Evolutionary conservation across 106 monocot genomes (phyloP).

Genomic region (Dendrobium catenatum): DNA sequence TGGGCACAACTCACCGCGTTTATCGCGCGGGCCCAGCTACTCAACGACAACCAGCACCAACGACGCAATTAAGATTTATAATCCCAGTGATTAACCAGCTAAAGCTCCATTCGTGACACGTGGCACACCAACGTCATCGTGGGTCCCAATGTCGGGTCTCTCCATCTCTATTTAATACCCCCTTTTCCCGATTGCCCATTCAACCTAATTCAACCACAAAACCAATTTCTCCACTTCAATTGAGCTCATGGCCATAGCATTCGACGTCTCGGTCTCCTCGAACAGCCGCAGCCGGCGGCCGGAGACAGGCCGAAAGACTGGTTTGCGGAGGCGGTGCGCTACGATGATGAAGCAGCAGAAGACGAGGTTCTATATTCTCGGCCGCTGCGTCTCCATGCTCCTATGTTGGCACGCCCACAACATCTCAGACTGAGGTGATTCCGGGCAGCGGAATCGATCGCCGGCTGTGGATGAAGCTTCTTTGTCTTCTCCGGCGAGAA

Average conservation of each 20-base stretch:
- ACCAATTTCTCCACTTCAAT: neutral
- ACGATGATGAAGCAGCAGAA: conserved; percentile 77
- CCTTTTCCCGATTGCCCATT: neutral
- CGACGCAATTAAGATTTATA: neutral
- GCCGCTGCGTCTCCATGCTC: conserved; percentile 76
- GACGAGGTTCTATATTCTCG: conserved; percentile 81
- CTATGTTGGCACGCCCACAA: conserved; percentile 73
- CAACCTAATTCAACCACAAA: neutral
- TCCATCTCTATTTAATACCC: neutral
- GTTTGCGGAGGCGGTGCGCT: neutral
- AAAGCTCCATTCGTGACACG: neutral
- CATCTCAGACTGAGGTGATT: neutral
- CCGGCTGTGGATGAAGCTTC: neutral
- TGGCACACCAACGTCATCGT: neutral
- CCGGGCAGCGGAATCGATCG: neutral
- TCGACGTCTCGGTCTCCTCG: neutral
- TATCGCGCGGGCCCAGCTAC: neutral
- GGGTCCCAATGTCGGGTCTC: neutral
- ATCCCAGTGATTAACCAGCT: neutral
- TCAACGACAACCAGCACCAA: neutral
- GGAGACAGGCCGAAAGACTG: neutral
- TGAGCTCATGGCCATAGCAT: neutral
- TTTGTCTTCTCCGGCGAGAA: neutral
- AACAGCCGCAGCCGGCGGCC: neutral
- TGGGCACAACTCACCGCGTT: neutral